These are phyloP conservation scores for Tetramitus jugosus DNA, from an alignment of 208 protist genomes.

Conservation along the genomic window DNA sequence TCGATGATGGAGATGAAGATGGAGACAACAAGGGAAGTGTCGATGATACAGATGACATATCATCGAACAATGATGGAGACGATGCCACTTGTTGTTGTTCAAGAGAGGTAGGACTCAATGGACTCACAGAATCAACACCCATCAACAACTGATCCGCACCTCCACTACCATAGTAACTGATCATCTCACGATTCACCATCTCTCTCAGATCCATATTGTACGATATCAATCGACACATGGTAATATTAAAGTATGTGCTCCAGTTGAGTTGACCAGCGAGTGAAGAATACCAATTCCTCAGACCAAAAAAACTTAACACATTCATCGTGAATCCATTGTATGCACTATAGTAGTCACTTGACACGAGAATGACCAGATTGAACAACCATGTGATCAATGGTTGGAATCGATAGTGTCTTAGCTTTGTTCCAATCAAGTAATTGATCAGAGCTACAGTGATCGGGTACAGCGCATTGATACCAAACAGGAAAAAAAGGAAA, in stretches of 20 bases:
- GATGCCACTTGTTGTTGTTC: too few relatives aligned
- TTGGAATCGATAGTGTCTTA: background rate
- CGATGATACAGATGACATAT: background rate
- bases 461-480: background rate
- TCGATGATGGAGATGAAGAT: too few relatives aligned
- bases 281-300: too few relatives aligned
- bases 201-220: conserved; percentile 32
- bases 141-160: conserved; percentile 20
- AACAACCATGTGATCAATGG: background rate
- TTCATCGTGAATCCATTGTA: too few relatives aligned
- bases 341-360: background rate
- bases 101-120: too few relatives aligned
- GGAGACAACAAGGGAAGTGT: too few relatives aligned
- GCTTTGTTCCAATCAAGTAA: background rate
- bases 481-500: background rate
- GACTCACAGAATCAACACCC: background rate
- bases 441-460: background rate
- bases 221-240: conserved; percentile 29
- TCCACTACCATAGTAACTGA: background rate
- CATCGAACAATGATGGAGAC: too few relatives aligned
- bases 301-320: too few relatives aligned
- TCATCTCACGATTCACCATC: too few relatives aligned
- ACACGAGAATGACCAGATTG: background rate
- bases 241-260: conserved; percentile 34
- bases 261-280: conserved; percentile 18